Base-by-base conservation (phyloP, 176 grass and related monocot species). In the Oryza punctata region DNA sequence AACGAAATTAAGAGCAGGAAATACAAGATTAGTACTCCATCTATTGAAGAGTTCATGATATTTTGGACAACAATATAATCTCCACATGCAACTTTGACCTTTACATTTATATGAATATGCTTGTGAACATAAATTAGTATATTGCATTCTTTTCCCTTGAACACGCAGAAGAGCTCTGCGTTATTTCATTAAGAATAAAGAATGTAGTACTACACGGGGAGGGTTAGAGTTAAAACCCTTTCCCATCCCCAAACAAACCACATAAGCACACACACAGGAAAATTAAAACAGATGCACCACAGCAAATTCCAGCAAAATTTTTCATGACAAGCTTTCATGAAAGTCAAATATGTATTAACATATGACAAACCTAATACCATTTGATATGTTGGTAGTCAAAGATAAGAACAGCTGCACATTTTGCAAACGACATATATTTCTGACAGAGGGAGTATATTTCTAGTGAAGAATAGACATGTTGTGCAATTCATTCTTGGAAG, bases 1-100 rank as follows among this genome's bases (percentile, higher is more conserved):
- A 89, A 76, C 3, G 44, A 50, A 81, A 66, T 65, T 57, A 57
- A 81, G 63, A 43, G 7, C 30, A 71, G 14, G 33, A 35, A 75
- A 70, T 14, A 54, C 38, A 75, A 63, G 21, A 85, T 43, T n/a
- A 18, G 30, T 61, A 2, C 40, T 23, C 33, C 57, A 23, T 60
- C 57, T 60, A 21, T 23, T n/a, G 21, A 60, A 60, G 57, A 60
- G 23, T 60, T n/a, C 2, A 60, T 60, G 57, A 60, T 1, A 23
- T 60, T 60, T n/a, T 60, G 7, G 21, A 60, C 57, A 60, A n/a
- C 13, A 54, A 60, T 60, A 23, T 60, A 60, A 21, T 10, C 21
- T n/a, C 57, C 57, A 60, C 57, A 60, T 60, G 57, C 57, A 60
- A 23, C 19, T 18, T 60, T 60, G 21, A 60, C 57, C 0, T 60